A percentile compares a stretch with the other conserved stretches of the same genome.
Evolutionary conservation across 2,329 filamentous ascomycete genomes (phyloP).

Genomic region (Elsinoe arachidis): DNA sequence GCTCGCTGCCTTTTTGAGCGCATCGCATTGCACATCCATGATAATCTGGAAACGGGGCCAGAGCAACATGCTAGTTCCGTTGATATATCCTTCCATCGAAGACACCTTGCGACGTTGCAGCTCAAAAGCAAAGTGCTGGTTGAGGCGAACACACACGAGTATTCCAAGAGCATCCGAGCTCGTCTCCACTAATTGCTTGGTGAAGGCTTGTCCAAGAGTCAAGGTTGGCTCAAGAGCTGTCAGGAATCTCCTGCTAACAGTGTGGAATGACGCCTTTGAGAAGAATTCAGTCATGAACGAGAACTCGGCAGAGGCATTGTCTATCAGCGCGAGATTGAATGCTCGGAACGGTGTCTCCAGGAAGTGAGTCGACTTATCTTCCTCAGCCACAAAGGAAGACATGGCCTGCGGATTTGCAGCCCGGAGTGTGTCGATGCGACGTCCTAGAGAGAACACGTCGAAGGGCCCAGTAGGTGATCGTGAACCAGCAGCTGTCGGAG

Average conservation of each 20-base stretch:
- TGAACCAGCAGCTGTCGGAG: constrained; percentile 45
- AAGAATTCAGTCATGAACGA: constrained; percentile 90
- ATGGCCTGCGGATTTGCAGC: constrained; percentile 65
- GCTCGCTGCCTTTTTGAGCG: constrained; percentile 54
- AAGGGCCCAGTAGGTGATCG: constrained; percentile 54
- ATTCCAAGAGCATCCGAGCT: constrained; percentile 80
- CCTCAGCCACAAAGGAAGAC: constrained; percentile 82
- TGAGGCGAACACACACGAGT: constrained; percentile 83
- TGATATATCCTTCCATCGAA: constrained; percentile 82
- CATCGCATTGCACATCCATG: constrained; percentile 89
- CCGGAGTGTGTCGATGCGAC: constrained; percentile 73
- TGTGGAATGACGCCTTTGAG: constrained; percentile 63
- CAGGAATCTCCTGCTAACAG: constrained; percentile 73
- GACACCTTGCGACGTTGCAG: constrained; percentile 86
- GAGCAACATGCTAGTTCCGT: constrained; percentile 87
- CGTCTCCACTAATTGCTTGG: constrained; percentile 65
- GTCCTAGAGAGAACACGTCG: constrained; percentile 82
- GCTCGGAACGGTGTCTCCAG: constrained; percentile 86
- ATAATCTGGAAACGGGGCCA: constrained; percentile 94
- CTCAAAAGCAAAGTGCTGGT: constrained; percentile 90
- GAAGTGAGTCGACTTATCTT: constrained; percentile 77
- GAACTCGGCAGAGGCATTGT: constrained; percentile 92
- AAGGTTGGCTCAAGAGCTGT: constrained; percentile 89
- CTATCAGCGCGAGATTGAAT: constrained; percentile 86
- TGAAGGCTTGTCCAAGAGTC: constrained; percentile 67